These are phyloP conservation scores for Kwoniella mangroviensis DNA, from an alignment of 768 basidiomycete genomes.

Conservation along the genomic window DNA sequence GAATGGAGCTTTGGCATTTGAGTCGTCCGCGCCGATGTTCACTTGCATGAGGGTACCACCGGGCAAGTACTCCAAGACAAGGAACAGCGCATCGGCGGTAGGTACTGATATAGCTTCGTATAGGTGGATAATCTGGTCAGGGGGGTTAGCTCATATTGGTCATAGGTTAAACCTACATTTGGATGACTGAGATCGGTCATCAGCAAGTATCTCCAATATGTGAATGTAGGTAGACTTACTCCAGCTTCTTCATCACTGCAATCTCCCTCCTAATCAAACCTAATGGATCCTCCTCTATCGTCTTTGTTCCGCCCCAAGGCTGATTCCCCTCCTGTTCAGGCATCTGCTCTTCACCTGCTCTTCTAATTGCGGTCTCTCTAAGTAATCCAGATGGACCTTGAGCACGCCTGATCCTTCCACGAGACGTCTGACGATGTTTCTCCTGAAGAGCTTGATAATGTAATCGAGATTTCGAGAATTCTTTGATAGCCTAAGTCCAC, in stretches of 20 bases:
- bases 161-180: constrained; percentile 41
- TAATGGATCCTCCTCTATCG: constrained; percentile 50
- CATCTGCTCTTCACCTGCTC: constrained; percentile 16
- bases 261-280: constrained; percentile 55
- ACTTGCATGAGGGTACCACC: constrained; percentile 57
- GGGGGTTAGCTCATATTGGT: not conserved
- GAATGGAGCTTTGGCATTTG: constrained; percentile 41
- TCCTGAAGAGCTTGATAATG: constrained; percentile 46
- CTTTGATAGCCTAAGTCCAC: constrained; percentile 55
- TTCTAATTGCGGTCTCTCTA: not conserved
- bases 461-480: constrained; percentile 58
- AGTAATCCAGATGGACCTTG: constrained; percentile 7
- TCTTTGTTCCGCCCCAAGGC: constrained; percentile 35
- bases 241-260: constrained; percentile 59
- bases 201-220: constrained; percentile 13
- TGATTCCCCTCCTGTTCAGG: constrained; percentile 1
- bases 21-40: constrained; percentile 29
- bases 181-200: constrained; percentile 50
- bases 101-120: constrained; percentile 59
- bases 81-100: constrained; percentile 54
- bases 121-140: constrained; percentile 53
- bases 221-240: constrained; percentile 41
- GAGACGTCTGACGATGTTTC: constrained; percentile 44
- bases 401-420: constrained; percentile 19
- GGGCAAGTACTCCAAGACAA: constrained; percentile 58